These are phyloP conservation scores for Pleurotus cornucopiae DNA, from an alignment of 768 basidiomycete species.

Conservation along the genomic window DNA sequence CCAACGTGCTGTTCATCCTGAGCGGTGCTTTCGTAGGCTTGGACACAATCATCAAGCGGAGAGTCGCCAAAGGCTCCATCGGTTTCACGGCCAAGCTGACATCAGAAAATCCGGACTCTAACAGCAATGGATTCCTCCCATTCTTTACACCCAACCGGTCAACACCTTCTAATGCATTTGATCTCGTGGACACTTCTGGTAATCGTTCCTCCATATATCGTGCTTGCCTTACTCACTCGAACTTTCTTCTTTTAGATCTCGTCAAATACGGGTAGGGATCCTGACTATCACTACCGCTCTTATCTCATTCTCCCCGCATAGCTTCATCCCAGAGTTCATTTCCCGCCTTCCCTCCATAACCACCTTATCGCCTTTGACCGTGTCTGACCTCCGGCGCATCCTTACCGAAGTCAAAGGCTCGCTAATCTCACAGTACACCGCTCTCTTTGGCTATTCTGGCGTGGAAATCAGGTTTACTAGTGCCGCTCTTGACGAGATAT, in stretches of 20 bases:
- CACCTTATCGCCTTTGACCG: slow-evolving; percentile 73
- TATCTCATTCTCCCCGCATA: slow-evolving; percentile 20
- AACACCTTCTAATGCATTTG: slow-evolving; percentile 49
- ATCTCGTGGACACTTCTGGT: slow-evolving; percentile 72
- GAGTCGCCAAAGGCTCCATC: slow-evolving; percentile 90
- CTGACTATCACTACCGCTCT: neutral
- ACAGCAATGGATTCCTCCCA: slow-evolving; percentile 32
- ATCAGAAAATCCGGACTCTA: slow-evolving; percentile 29
- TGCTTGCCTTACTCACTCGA: neutral
- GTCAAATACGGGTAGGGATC: slow-evolving; percentile 68
- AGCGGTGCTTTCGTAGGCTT: slow-evolving; percentile 95
- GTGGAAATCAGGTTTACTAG: slow-evolving; percentile 86
- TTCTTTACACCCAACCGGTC: slow-evolving; percentile 79
- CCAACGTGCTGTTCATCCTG: slow-evolving; percentile 90
- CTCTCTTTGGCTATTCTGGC: slow-evolving; percentile 79
- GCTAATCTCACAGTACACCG: slow-evolving; percentile 83
- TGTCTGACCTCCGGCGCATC: slow-evolving; percentile 82
- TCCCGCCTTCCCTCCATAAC: slow-evolving; percentile 92
- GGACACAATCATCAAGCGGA: slow-evolving; percentile 73
- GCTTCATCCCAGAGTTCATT: slow-evolving; percentile 94
- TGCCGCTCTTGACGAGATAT: slow-evolving; percentile 77
- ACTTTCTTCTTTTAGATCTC: slow-evolving; percentile 49
- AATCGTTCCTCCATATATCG: slow-evolving; percentile 1
- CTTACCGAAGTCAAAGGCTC: slow-evolving; percentile 91
- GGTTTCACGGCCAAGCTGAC: slow-evolving; percentile 61